These are phyloP conservation scores for Biscogniauxia marginata DNA, from an alignment of 2,329 filamentous ascomycete species.

Conservation along the genomic window DNA sequence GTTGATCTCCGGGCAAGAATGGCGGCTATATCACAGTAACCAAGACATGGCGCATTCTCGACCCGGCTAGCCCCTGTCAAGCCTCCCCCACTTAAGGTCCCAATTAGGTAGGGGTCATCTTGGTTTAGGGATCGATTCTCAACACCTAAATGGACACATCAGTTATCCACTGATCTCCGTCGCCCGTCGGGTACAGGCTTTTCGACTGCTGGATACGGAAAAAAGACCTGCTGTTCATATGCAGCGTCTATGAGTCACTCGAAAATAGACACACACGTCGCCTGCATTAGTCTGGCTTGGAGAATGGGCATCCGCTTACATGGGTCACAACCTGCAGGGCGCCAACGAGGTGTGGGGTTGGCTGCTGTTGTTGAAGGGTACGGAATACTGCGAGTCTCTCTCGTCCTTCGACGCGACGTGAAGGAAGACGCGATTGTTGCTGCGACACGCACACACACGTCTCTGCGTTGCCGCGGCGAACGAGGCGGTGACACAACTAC, in stretches of 20 bases:
- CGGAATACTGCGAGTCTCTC: constrained; percentile 1
- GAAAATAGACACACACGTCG: constrained; percentile 24
- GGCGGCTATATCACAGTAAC: constrained; percentile 13
- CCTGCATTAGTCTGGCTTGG: constrained; percentile 23
- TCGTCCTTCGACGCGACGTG: constrained; percentile 20
- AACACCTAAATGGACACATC: constrained; percentile 20
- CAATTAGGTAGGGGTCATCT: constrained; percentile 5
- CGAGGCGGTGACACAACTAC: constrained; percentile 23
- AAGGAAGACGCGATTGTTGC: constrained; percentile 17
- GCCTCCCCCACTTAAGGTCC: constrained; percentile 5
- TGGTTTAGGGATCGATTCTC: constrained; percentile 18
- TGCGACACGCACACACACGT: constrained; percentile 21
- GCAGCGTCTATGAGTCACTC: constrained; percentile 32
- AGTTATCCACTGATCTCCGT: constrained; percentile 5
- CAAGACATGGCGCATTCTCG: neutral
- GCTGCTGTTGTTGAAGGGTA: neutral
- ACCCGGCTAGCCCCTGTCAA: neutral
- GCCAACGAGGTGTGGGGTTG: constrained; percentile 21
- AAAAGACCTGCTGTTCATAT: neutral
- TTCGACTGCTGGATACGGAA: constrained; percentile 5
- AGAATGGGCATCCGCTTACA: neutral
- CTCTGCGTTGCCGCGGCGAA: constrained; percentile 24
- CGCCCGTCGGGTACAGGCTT: constrained; percentile 9
- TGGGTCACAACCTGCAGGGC: constrained; percentile 20
- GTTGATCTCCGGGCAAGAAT: constrained; percentile 5